Base-by-base conservation (phyloP, 1,284 basidiomycete genomes). In the Ganoderma lingzhi region DNA sequence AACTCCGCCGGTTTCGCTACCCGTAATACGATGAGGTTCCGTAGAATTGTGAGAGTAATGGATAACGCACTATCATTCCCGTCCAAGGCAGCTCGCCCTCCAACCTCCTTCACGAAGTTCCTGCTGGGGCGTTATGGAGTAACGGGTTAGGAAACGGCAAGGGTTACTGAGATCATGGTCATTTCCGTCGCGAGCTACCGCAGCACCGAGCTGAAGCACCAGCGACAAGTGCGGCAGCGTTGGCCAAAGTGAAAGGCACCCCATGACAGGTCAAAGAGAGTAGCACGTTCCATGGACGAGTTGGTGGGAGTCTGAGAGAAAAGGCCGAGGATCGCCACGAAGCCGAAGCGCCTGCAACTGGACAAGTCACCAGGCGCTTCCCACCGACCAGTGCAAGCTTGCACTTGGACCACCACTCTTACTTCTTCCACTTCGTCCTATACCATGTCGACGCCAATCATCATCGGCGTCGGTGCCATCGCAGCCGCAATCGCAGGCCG, bases 401-500 rank as follows among this genome's bases (percentile, higher is more conserved):
- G 17, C 41, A 44, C 66, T 42, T 64, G 45, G 59, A 58, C 67
- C 51, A 65, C 32, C 56, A 59, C 70, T 66, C 70, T 55, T 65
- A 60, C 51, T 56, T 51, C 60, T 41, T 56, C 30, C 17, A 23
- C 55, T 37, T 28, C 28, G 48, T 15, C 63, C 65, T 55, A 15
- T 59, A 63, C 51, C 68, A 93, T 94, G 93, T 84, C 91, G 23
- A 95, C 94, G 59, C 88, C 93, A 66, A 79, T 95, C 63, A 84
- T 95, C 61, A 76, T 96, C 70, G 95, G 95, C 68, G 84, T 96
- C 67, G 90, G 92, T 64, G 90, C 94, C 37, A 86, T 96, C 72
- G 90, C 93, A 19, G 93, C 94, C 62, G 95, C 93, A 12, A 82
- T 96, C 15, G 89, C 88, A 32, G 95, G 94, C 6, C 86, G 95